These are phyloP conservation scores for Podaxis pistillaris DNA, from an alignment of 768 basidiomycete species.

Conservation along the genomic window DNA sequence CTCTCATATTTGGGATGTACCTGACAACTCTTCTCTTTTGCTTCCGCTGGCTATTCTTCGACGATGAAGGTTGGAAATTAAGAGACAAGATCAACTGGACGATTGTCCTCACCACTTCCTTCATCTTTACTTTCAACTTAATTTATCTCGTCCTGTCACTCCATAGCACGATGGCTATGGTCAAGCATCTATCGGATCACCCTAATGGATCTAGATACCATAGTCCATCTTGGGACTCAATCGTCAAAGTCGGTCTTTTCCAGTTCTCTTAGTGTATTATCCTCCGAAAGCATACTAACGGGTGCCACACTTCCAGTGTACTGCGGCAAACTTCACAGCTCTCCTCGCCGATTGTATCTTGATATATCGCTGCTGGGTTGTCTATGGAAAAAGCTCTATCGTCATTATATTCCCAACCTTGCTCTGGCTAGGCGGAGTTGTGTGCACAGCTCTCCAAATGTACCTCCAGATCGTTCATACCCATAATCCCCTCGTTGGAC, in stretches of 20 bases:
- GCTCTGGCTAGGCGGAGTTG: constrained; percentile 13
- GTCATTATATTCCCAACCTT: constrained; percentile 6
- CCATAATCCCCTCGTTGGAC: constrained; percentile 4
- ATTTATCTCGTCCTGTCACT: neutral
- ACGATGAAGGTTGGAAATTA: constrained; percentile 8
- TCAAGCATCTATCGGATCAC: neutral
- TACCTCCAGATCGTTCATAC: constrained; percentile 6
- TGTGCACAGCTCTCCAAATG: constrained; percentile 2
- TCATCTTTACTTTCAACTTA: neutral
- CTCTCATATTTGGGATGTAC: neutral
- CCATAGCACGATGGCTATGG: neutral
- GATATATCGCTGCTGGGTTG: constrained; percentile 14
- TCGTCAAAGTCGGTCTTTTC: neutral
- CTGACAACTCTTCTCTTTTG: neutral
- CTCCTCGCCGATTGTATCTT: neutral
- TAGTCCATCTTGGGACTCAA: neutral
- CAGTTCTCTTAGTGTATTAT: too few species aligned
- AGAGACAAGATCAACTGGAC: constrained; percentile 6
- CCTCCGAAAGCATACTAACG: neutral
- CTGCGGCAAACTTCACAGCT: neutral
- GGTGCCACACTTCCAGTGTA: neutral
- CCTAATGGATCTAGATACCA: neutral
- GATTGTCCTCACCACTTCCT: neutral
- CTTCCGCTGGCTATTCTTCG: neutral
- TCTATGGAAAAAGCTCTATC: neutral